Evolutionary conservation across 495 filamentous ascomycete genomes (phyloP), one percentile per base, ranked within the genome.

Genomic region (Geoglossum glabrum): DNA sequence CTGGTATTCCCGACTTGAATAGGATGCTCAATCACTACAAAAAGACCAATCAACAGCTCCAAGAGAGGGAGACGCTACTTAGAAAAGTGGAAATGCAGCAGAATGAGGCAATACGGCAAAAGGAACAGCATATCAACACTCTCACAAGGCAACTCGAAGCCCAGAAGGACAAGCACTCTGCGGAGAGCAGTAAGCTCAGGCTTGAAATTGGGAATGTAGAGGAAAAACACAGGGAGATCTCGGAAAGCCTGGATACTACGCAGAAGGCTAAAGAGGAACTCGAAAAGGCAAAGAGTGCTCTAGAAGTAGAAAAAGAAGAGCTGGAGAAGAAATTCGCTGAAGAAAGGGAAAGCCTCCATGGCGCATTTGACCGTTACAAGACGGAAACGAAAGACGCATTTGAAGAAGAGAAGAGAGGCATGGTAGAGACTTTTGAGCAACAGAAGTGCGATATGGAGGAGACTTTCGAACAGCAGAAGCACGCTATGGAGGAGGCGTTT

Each of bases 261-360:
- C 36, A 58, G 0, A 49, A 25, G 21, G 38, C 25, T 5, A 43
- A 58, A n/a, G 25, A 58, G 43, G 56, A 60, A 30, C 55, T 76
- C 21, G 64, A 64, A 7, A 63, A 61, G 17, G 71, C 71, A 5
- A 71, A 73, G 52, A 72, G 69, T 56, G 64, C 65, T 38, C 15
- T 55, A 55, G 57, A 59, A 34, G 17, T 33, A 38, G 38, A 52
- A 69, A 76, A 62, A 25, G 58, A 64, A 33, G 65, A 71, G 38
- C 68, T 79, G 57, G 73, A 77, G 58, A 67, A 73, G 31, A 81
- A 85, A 64, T 69, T 84, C 5, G 72, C 71, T 26, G 76, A 79
- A 57, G 64, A 82, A 21, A 76, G 79, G 49, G 75, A 75, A 38
- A 73, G 76, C 63, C 69, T 79, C 26, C 74, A 72, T 28, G 74